Percentiles rank a stretch among this genome's conserved stretches.
Evolutionary conservation across 345 rosid species (phyloP).

Genomic region (Raphanus sativus): DNA sequence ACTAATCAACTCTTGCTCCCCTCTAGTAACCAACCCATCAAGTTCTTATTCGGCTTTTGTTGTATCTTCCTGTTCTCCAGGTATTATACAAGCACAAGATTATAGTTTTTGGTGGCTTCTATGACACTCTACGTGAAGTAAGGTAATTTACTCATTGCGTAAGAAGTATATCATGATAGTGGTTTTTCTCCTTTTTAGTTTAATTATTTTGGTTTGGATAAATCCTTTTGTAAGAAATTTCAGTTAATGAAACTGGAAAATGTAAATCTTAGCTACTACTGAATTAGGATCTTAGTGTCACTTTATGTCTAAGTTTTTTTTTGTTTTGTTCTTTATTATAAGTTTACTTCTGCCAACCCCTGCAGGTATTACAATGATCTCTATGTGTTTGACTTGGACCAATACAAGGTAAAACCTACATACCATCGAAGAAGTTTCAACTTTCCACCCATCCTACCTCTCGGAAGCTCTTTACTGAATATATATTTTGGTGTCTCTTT

Average conservation of each 20-base stretch:
- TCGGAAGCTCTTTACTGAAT: slow-evolving; percentile 14
- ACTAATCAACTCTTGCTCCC: not conserved
- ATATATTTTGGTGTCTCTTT: slow-evolving; percentile 28
- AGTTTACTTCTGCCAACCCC: not conserved
- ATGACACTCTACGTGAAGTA: slow-evolving; percentile 98
- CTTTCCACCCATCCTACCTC: not conserved
- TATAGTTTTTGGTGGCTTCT: slow-evolving; percentile 93
- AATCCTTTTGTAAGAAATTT: slow-evolving; percentile 11
- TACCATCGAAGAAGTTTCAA: not conserved
- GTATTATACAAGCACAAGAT: slow-evolving; percentile 93
- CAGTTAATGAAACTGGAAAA: not conserved
- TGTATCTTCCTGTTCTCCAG: slow-evolving; percentile 47
- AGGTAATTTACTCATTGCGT: slow-evolving; percentile 51
- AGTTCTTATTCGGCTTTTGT: not conserved
- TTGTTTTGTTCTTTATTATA: not conserved
- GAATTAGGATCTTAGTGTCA: not conserved
- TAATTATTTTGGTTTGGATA: not conserved
- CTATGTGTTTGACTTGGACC: slow-evolving; percentile 81
- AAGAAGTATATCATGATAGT: not conserved
- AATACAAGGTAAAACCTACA: slow-evolving; percentile 66
- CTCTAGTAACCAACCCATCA: not conserved
- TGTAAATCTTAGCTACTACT: not conserved
- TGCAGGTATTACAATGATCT: slow-evolving; percentile 80
- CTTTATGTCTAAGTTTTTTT: not conserved
- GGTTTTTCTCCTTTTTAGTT: not conserved